Percentiles rank a stretch among this genome's conserved stretches.
phyloP scores from a whole-genome alignment of 2,329 filamentous ascomycete species.

The Cladosporium sp. region DNA sequence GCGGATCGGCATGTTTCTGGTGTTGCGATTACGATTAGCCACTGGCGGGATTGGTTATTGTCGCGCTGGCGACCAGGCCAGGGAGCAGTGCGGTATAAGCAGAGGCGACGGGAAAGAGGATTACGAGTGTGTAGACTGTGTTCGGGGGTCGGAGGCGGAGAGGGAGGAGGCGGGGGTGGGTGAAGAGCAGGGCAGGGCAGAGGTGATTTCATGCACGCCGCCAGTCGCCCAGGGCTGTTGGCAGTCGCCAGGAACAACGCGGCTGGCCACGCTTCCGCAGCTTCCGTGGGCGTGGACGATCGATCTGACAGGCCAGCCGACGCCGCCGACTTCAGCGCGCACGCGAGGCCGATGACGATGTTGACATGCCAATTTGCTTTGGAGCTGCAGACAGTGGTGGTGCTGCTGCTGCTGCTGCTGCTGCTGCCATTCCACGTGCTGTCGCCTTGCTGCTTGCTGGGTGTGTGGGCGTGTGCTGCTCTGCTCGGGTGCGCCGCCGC shows the following conservation, averaged over 20 bases:
- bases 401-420: background rate
- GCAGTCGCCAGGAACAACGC: background rate
- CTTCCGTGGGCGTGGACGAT: conserved; percentile 1
- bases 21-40: conserved; percentile 27
- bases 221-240: background rate
- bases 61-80: conserved; percentile 4
- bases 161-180: background rate
- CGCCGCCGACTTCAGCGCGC: background rate
- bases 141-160: background rate
- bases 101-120: background rate
- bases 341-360: conserved; percentile 1
- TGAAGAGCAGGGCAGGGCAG: background rate
- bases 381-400: background rate
- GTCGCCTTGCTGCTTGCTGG: background rate
- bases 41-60: conserved; percentile 7
- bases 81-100: background rate
- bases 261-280: conserved; percentile 1
- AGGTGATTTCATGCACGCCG: no score
- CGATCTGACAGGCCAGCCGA: background rate
- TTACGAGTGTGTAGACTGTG: background rate
- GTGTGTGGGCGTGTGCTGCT: background rate
- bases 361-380: background rate
- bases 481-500: background rate
- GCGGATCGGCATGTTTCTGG: conserved; percentile 59
- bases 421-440: background rate